Evolutionary conservation across 352 stramenopile genomes (phyloP).

Genomic region (Pythium coloratum): DNA sequence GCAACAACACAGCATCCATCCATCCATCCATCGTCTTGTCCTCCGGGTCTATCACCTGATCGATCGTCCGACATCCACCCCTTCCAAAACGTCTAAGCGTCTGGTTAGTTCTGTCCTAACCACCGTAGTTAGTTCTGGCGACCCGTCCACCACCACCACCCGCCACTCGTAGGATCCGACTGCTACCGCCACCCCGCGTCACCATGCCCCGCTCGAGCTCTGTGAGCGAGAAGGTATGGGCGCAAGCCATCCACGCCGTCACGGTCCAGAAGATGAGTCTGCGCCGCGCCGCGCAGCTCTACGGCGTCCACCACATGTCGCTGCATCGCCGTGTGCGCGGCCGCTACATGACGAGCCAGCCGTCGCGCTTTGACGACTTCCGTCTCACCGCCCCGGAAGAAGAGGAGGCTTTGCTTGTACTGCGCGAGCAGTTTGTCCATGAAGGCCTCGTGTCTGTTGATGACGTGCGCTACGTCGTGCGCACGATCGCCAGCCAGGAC

Average conservation of each 20-base stretch:
- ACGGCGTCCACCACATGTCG: slow-evolving; percentile 58
- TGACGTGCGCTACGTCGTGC: slow-evolving; percentile 59
- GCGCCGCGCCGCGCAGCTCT: slow-evolving; percentile 51
- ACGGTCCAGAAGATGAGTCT: slow-evolving; percentile 60
- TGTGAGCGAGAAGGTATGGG: slow-evolving; percentile 53
- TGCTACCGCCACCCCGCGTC: background rate
- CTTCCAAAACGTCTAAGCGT: background rate
- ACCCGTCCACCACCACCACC: background rate
- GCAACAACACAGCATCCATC: background rate
- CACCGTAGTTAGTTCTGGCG: background rate
- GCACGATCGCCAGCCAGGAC: slow-evolving; percentile 42
- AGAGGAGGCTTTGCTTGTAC: slow-evolving; percentile 41
- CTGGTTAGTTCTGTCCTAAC: background rate
- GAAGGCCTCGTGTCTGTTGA: slow-evolving; percentile 30
- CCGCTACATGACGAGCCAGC: slow-evolving; percentile 23
- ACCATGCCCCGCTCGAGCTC: slow-evolving; percentile 34
- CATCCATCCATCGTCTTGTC: background rate
- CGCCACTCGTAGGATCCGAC: background rate
- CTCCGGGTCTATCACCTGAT: background rate
- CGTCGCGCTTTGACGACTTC: slow-evolving; percentile 23
- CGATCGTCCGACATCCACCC: background rate
- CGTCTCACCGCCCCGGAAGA: slow-evolving; percentile 46
- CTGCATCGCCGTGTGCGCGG: slow-evolving; percentile 57
- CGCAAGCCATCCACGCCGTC: slow-evolving; percentile 58
- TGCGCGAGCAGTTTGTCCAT: slow-evolving; percentile 54